phyloP scores from a whole-genome alignment of 805 yeast species.

The Henningerozyma blattae region DNA sequence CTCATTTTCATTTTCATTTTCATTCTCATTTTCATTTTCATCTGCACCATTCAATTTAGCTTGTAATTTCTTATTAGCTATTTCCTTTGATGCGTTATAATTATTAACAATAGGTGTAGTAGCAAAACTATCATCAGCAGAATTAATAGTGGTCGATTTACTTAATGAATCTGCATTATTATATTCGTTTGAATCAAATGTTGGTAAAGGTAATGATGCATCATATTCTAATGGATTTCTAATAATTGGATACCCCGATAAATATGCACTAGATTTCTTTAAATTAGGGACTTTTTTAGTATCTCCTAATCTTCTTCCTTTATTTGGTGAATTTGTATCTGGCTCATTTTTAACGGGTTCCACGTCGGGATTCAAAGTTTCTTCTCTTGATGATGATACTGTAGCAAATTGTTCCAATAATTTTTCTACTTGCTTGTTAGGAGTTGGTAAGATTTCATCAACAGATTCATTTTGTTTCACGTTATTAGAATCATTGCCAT shows the following conservation, averaged over 20 bases:
- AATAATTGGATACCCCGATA: slow-evolving; percentile 16
- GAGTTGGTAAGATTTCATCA: too few relatives aligned
- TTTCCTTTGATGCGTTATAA: background rate
- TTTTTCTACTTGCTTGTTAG: slow-evolving; percentile 19
- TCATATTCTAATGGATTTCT: slow-evolving; percentile 2
- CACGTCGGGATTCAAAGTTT: background rate
- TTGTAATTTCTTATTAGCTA: too few relatives aligned
- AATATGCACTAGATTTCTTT: slow-evolving; percentile 26
- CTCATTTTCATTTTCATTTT: background rate
- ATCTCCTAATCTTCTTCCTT: background rate
- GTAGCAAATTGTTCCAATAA: slow-evolving; percentile 21
- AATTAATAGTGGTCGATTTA: too few relatives aligned
- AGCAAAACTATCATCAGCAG: background rate
- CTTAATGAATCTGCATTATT: background rate
- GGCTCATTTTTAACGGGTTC: background rate
- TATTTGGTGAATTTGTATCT: background rate
- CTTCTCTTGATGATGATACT: slow-evolving; percentile 14
- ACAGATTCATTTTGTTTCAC: too few relatives aligned
- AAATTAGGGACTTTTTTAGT: slow-evolving; percentile 1
- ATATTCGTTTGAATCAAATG: background rate
- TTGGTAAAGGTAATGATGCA: slow-evolving; percentile 1
- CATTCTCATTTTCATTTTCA: background rate
- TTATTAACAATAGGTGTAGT: background rate
- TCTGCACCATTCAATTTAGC: background rate
- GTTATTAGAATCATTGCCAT: too few relatives aligned